Evolutionary conservation across 345 rosid species (phyloP), one percentile per base, ranked within the genome.

Genomic region (Xanthoceras sorbifolium): DNA sequence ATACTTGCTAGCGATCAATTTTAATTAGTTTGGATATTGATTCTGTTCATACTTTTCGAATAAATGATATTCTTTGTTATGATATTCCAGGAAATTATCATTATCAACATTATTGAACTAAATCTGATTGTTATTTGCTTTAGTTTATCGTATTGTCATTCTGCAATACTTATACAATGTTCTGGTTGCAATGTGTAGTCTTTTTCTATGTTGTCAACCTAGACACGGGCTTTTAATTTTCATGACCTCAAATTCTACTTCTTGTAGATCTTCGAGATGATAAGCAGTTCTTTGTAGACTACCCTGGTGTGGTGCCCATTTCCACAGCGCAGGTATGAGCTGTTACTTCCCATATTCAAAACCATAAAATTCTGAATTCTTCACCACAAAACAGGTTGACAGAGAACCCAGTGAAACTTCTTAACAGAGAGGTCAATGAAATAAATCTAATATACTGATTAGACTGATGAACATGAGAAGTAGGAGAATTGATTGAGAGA

Each of bases 251-350:
- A 71, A 54, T 34, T 76, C 64, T 82, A 72, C 69, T 77, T 72
- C 36, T 70, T 85, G 77, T 77, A 93, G 97, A 93, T 87, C 93
- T 93, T 72, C 93, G 89, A 25, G 97, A 93, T 77, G 98, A 93
- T 82, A 87, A 86, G 72, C 91, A 89, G 67, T 93, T 82, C 85
- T 78, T 89, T 40, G 9, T 77, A 36, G 97, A 93, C 67, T 91
- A 93, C 82, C 97, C 94, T 15, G 93, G 98, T 67, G 91, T 94
- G 12, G 86, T 86, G 72, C 88, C 93, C 71, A 93, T 91, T 67
- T 75, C 93, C 73, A 86, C 91, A 17, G 89, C 88, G 61, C 94
- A 93, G 92, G 98, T 93, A 81, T 64, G 50, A 28, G 14, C 62
- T 25, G 67, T 69, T 55, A 44, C 77, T 66, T 77, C 69, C 28